Conservation (phyloP, 2,329 filamentous ascomycete genomes). For the Plectosphaerella cucumerina region DNA sequence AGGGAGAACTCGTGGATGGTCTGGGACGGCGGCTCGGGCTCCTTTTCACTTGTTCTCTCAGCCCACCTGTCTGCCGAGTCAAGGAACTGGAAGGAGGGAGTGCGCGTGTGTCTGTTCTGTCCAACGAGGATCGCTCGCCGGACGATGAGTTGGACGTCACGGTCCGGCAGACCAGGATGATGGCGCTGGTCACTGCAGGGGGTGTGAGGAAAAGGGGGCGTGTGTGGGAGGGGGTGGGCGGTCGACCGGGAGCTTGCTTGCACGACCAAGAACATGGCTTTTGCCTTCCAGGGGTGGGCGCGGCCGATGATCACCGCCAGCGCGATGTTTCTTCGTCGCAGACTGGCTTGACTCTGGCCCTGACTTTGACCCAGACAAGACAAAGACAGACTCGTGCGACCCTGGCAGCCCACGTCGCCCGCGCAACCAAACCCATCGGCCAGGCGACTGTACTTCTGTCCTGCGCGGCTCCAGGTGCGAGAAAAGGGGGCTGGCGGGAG, state of each 20-base stretch:
- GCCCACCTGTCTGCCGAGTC: not conserved
- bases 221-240: too few species aligned
- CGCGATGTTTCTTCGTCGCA: conserved; percentile 5
- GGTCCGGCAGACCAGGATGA: not conserved
- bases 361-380: not conserved
- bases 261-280: too few species aligned
- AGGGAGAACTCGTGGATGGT: not conserved
- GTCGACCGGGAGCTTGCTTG: too few species aligned
- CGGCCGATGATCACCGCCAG: conserved; percentile 8
- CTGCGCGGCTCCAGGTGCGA: not conserved
- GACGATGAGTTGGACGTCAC: too few species aligned
- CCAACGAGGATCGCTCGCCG: not conserved
- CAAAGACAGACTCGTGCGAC: not conserved
- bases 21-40: not conserved
- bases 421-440: not conserved
- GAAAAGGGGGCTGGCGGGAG: not conserved
- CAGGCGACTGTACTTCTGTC: too few species aligned
- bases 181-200: not conserved
- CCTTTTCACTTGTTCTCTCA: not conserved
- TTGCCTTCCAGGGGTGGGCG: not conserved
- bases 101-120: not conserved
- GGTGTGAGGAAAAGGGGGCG: not conserved
- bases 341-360: too few species aligned
- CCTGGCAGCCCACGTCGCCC: not conserved
- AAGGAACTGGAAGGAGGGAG: not conserved